Percentiles rank a stretch among this genome's conserved stretches.
Conservation (phyloP, 306 rosid species). For the Vigna hirtella region DNA sequence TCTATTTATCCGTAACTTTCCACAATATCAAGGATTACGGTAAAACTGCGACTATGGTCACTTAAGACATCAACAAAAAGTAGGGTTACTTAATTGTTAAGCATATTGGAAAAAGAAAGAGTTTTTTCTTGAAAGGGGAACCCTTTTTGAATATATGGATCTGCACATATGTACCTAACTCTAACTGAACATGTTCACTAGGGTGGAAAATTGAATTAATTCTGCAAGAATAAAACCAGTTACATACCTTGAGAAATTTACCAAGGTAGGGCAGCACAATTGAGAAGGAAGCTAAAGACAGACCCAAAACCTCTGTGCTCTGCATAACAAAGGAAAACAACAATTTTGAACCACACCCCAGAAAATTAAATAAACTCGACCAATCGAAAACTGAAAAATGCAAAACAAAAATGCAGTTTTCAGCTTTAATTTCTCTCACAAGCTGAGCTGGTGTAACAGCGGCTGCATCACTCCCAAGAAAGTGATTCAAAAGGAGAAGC, state of each 20-base stretch:
- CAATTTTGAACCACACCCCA: not conserved
- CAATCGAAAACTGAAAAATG: not conserved
- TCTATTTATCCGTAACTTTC: not conserved
- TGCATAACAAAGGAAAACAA: constrained; percentile 40
- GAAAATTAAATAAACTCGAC: not conserved
- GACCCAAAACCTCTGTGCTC: constrained; percentile 85
- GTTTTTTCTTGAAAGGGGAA: not conserved
- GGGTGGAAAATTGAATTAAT: not conserved
- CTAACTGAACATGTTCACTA: not conserved
- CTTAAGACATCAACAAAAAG: not conserved
- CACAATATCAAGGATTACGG: not conserved
- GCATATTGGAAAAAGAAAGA: not conserved
- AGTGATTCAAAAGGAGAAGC: constrained; percentile 75
- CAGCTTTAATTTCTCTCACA: constrained; percentile 47
- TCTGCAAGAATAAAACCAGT: not conserved
- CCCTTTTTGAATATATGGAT: not conserved
- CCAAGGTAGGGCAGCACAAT: constrained; percentile 77
- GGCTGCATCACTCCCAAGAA: constrained; percentile 65
- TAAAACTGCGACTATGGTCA: not conserved
- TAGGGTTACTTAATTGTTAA: not conserved
- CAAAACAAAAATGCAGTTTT: not conserved
- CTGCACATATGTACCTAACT: not conserved
- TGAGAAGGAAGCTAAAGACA: constrained; percentile 87
- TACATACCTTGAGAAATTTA: constrained; percentile 81
- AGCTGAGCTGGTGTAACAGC: constrained; percentile 65